phyloP scores from a whole-genome alignment of 768 basidiomycete species.

The Tremella mesenterica region DNA sequence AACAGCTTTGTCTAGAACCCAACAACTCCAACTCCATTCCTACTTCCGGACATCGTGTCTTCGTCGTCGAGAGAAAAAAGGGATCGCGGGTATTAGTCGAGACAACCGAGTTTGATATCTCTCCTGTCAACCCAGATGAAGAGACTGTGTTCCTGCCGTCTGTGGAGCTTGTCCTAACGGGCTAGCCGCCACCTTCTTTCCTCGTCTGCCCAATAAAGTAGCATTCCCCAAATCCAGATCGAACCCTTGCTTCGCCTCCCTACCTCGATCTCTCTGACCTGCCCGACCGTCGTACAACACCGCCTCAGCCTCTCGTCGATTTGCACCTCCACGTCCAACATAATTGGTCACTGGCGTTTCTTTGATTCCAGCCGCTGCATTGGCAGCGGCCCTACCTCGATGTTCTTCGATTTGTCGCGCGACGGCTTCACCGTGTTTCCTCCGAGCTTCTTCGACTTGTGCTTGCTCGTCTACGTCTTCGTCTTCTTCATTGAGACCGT shows the following conservation, averaged over 20 bases:
- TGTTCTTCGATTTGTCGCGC: slow-evolving; percentile 46
- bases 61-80: too few species aligned
- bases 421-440: slow-evolving; percentile 47
- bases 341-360: slow-evolving; percentile 42
- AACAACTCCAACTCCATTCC: too few species aligned
- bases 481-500: slow-evolving; percentile 86
- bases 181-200: slow-evolving; percentile 38
- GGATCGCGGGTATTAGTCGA: too few species aligned
- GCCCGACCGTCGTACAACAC: slow-evolving; percentile 58
- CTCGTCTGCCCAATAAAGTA: slow-evolving; percentile 61
- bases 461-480: slow-evolving; percentile 58
- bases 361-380: slow-evolving; percentile 41
- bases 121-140: too few species aligned
- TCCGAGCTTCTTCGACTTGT: slow-evolving; percentile 51
- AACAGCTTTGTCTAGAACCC: too few species aligned
- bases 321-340: slow-evolving; percentile 48
- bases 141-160: slow-evolving; percentile 19
- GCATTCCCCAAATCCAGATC: slow-evolving; percentile 80
- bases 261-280: slow-evolving; percentile 59
- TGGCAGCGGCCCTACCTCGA: slow-evolving; percentile 42
- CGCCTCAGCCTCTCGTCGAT: slow-evolving; percentile 47
- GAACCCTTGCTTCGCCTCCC: slow-evolving; percentile 49
- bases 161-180: slow-evolving; percentile 29
- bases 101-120: too few species aligned
- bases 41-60: too few species aligned